Base-by-base conservation (phyloP, 1,284 basidiomycete genomes). In the Fomitopsis palustris region DNA sequence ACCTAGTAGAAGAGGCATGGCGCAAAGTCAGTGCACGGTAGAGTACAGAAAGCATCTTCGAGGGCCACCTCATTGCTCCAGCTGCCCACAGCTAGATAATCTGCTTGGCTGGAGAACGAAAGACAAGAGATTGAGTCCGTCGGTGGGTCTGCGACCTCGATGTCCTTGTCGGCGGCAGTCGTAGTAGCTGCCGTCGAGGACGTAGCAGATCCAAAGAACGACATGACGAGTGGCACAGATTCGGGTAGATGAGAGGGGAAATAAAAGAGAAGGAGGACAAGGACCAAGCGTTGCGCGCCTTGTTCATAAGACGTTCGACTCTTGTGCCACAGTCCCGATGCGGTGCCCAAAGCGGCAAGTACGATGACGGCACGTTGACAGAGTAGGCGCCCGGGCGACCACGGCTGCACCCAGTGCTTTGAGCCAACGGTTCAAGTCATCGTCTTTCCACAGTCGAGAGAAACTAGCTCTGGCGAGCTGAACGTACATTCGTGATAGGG, bases 1-100 rank as follows among this genome's bases (percentile, higher is more conserved):
- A 87, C 84, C 83, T 85, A 62, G 25, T 25, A 29, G 39, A 23
- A 25, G 23, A 12, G 29, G 17, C n/a, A 35, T 38, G 25, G 29
- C 5, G 56, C 56, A 56, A 54, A 57, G 60, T 29, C 17, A 33
- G 5, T 1, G 6, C 9, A 16, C 6, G 3, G 5, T 10, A 37
- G 23, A 16, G 27, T 17, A 9, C 23, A n/a, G 23, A n/a, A 19
- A 35, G 14, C 7, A 25, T 19, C 5, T 12, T 38, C 6, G 2
- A 2, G 67, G 5, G 83, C 47, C 64, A 91, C 89, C 73, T 87
- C 86, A 69, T 88, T 90, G 69, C 90, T 87, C 90, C 90, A 93
- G 63, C 86, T 87, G 27, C 81, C 88, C 14, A 89, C 89, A 2
- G 90, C 88, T 17, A 93, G 78, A 63, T 86, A 87, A 67, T 92